Evolutionary conservation across 768 basidiomycete genomes (phyloP).

Genomic region (Termitomyces sp.): DNA sequence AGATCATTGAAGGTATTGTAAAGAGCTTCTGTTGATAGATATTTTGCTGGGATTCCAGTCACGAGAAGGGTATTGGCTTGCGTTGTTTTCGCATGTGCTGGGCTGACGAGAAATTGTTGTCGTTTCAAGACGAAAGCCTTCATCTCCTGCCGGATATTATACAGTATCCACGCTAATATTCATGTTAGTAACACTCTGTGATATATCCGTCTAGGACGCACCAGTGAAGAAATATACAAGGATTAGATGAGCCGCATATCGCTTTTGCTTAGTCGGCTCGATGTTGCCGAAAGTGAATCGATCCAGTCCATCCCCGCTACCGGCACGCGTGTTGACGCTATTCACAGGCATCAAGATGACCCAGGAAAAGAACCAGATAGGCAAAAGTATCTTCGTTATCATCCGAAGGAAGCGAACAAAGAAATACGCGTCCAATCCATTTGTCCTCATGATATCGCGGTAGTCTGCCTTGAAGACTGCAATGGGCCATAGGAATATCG

Average conservation of each 20-base stretch:
- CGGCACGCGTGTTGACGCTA: constrained; percentile 42
- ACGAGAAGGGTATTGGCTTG: constrained; percentile 90
- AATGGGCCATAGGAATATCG: constrained; percentile 60
- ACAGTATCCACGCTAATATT: constrained; percentile 73
- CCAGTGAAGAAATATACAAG: constrained; percentile 75
- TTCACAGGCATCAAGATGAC: constrained; percentile 74
- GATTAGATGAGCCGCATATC: constrained; percentile 78
- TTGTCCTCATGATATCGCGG: constrained; percentile 53
- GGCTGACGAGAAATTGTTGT: constrained; percentile 76
- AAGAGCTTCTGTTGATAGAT: constrained; percentile 67
- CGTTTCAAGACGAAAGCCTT: constrained; percentile 70
- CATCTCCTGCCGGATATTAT: constrained; percentile 80
- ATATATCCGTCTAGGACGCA: constrained; percentile 28
- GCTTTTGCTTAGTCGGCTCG: constrained; percentile 32
- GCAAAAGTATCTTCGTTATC: constrained; percentile 77
- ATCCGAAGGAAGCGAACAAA: constrained; percentile 87
- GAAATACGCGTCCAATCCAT: constrained; percentile 90
- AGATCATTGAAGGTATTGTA: constrained; percentile 68
- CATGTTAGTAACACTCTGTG: not conserved
- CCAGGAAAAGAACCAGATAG: constrained; percentile 94
- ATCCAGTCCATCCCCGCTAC: constrained; percentile 52
- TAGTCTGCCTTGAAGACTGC: constrained; percentile 61
- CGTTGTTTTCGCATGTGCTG: constrained; percentile 65
- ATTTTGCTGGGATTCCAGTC: constrained; percentile 80
- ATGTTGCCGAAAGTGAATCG: constrained; percentile 83